Base-by-base conservation (phyloP, 768 basidiomycete species). In the Gyrodon lividus region DNA sequence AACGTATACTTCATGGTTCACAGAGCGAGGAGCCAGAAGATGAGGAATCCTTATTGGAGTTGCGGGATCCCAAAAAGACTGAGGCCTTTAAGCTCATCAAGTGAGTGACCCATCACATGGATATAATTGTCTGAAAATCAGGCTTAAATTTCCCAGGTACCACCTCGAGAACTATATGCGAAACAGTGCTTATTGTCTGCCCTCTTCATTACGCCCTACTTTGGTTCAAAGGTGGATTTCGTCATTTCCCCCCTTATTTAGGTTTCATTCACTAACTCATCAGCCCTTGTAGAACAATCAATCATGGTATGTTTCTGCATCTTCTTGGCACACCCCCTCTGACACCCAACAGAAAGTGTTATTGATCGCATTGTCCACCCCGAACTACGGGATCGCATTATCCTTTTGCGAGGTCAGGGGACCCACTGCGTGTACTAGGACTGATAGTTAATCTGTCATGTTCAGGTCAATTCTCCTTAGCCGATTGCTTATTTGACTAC, bases 311-410 rank as follows among this genome's bases (percentile, higher is more conserved):
- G 77, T 66, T 48, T 46, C 6, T n/a, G 3, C 38, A 51, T 35
- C 24, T 5, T 17, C 48, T 8, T 46, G 48, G 34, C 43, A 50
- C 45, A n/a, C 41, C 26, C 41, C 2, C 39, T 35, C 52, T 69
- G 44, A 57, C 43, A 42, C 40, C 6, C 41, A 61, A 10, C 62
- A 93, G 94, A 95, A 66, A 88, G 90, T 59, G 79, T 88, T n/a
- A 92, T 97, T 60, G 94, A 97, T 67, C 83, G 85, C 40, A 84
- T 97, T 42, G 78, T 92, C 52, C 90, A 94, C 70, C 89, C 95
- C 42, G 89, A 92, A 60, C 74, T 98, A 50, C 81, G 95, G 31
- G 94, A 97, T 60, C 81, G 92, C 30, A 87, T 96, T 78, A 97
- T 98, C 59, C 75, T 96, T 16, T 72, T 92, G 30, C 79, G 92